Evolutionary conservation across 495 filamentous ascomycete species (phyloP).

Genomic region (Penicillium bialowiezense): DNA sequence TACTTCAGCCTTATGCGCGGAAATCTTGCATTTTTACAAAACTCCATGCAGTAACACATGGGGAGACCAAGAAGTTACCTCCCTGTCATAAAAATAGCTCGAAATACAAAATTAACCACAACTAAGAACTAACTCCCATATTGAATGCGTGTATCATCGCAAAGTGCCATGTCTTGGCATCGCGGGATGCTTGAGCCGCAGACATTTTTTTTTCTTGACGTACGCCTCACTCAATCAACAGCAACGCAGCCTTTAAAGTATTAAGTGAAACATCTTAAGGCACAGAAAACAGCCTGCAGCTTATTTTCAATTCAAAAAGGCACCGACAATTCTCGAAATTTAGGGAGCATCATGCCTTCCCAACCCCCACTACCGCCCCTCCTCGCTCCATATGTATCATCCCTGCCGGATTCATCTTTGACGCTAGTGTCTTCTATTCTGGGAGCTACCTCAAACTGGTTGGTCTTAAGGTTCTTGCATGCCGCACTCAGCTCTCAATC

Average conservation of each 20-base stretch:
- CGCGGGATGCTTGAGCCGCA: constrained; percentile 4
- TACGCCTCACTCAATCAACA: constrained; percentile 6
- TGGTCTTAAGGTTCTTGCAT: constrained; percentile 62
- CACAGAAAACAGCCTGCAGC: neutral
- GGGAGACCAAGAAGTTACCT: too few relatives aligned
- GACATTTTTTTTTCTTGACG: constrained; percentile 35
- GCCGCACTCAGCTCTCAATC: constrained; percentile 42
- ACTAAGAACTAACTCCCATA: too few relatives aligned
- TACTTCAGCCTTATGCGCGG: too few relatives aligned
- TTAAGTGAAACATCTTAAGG: neutral
- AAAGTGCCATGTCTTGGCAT: constrained; percentile 9
- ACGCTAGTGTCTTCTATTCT: constrained; percentile 71
- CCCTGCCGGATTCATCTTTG: constrained; percentile 51
- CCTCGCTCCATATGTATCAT: constrained; percentile 61
- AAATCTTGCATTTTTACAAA: too few relatives aligned
- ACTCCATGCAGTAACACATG: too few relatives aligned
- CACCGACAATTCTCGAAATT: neutral
- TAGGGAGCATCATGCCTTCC: constrained; percentile 39
- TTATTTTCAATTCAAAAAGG: too few relatives aligned
- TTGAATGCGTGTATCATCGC: too few relatives aligned
- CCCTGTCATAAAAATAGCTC: too few relatives aligned
- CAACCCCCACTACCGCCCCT: constrained; percentile 62
- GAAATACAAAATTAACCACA: too few relatives aligned
- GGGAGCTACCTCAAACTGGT: constrained; percentile 72
- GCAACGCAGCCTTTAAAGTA: neutral